phyloP scores from a whole-genome alignment of 768 basidiomycete genomes.

The Flagelloscypha sp. region DNA sequence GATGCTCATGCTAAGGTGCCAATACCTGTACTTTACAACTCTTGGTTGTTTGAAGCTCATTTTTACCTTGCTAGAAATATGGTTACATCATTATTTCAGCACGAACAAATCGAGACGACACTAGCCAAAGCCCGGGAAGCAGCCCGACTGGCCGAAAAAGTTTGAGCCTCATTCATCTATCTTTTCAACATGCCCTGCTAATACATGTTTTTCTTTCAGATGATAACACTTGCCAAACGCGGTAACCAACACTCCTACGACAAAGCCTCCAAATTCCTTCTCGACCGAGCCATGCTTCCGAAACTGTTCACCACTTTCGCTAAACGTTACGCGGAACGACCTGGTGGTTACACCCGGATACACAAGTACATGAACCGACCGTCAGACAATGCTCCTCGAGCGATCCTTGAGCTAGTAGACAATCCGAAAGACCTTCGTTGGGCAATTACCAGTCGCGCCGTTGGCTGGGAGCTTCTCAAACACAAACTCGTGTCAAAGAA shows the following conservation, averaged over 20 bases:
- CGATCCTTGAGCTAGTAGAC: slow-evolving; percentile 92
- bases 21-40: neutral
- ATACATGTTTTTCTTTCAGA: slow-evolving; percentile 31
- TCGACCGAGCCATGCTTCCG: slow-evolving; percentile 62
- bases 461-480: slow-evolving; percentile 75
- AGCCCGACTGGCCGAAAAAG: slow-evolving; percentile 90
- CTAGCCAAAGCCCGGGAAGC: slow-evolving; percentile 91
- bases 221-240: slow-evolving; percentile 89
- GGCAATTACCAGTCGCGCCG: slow-evolving; percentile 80
- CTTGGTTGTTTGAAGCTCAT: slow-evolving; percentile 7
- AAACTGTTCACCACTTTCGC: slow-evolving; percentile 80
- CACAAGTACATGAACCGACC: slow-evolving; percentile 82
- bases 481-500: slow-evolving; percentile 39
- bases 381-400: slow-evolving; percentile 91
- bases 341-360: slow-evolving; percentile 93
- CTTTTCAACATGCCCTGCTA: neutral
- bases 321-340: slow-evolving; percentile 68
- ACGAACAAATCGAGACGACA: slow-evolving; percentile 94
- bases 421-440: slow-evolving; percentile 81
- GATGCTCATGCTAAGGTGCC: slow-evolving; percentile 85
- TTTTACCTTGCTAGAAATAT: slow-evolving; percentile 71
- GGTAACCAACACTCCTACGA: slow-evolving; percentile 62
- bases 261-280: slow-evolving; percentile 71
- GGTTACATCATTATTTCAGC: slow-evolving; percentile 88
- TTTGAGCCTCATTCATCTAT: too few relatives aligned